phyloP scores from a whole-genome alignment of 2,329 filamentous ascomycete genomes.

The Cylindrodendrum hubeiense region DNA sequence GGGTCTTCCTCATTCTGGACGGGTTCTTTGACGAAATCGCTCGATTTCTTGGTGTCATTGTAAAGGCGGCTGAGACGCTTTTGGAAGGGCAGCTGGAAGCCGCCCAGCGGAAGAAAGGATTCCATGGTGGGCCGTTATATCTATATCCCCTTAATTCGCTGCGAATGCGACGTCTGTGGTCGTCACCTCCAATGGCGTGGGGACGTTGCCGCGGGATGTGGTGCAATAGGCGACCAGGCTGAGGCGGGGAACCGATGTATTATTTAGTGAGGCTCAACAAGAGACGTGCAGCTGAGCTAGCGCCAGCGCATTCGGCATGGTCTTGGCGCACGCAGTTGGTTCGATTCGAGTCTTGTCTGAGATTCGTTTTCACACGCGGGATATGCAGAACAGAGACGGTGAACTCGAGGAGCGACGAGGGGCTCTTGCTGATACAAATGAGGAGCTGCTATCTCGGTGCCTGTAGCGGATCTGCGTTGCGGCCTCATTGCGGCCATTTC shows the following conservation, averaged over 20 bases:
- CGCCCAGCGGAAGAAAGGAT: constrained; percentile 62
- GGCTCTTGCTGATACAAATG: constrained; percentile 33
- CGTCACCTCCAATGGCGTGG: not conserved
- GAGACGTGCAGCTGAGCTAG: constrained; percentile 21
- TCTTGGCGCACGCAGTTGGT: constrained; percentile 7
- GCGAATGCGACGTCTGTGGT: not conserved
- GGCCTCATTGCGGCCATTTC: constrained; percentile 44
- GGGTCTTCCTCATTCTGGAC: constrained; percentile 74
- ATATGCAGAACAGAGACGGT: constrained; percentile 16
- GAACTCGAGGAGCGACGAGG: not conserved
- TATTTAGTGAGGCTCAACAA: constrained; percentile 18
- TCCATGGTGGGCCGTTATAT: constrained; percentile 55
- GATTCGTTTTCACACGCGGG: constrained; percentile 19
- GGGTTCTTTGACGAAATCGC: constrained; percentile 77
- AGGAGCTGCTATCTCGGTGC: constrained; percentile 44
- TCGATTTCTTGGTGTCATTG: constrained; percentile 84
- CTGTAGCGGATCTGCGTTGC: constrained; percentile 46
- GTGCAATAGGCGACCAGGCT: constrained; percentile 21
- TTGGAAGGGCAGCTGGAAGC: constrained; percentile 69
- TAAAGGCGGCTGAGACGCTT: constrained; percentile 79
- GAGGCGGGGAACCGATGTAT: constrained; percentile 17
- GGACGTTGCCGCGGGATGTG: constrained; percentile 16
- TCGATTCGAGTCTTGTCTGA: constrained; percentile 1
- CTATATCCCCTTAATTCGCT: not conserved
- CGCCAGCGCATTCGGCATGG: constrained; percentile 18